Base-by-base conservation (phyloP, 176 grass and related monocot genomes). In the Eragrostis nindensis region DNA sequence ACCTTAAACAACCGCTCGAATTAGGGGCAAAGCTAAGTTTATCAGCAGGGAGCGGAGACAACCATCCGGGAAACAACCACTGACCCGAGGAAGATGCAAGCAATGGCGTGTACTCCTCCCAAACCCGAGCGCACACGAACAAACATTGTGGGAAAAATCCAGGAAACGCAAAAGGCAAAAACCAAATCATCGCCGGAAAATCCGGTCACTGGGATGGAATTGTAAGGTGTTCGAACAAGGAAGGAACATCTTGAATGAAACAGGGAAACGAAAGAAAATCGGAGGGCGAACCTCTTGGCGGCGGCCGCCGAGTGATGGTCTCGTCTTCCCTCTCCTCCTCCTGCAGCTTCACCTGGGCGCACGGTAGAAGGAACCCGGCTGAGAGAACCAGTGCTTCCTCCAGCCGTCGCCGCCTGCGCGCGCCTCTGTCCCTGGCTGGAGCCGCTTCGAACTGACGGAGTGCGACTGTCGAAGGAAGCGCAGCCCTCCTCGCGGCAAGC, bases 1-100 rank as follows among this genome's bases (percentile, higher is more conserved):
- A 47, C 54, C 63, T 84, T 80, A 89, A 80, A 89, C 61, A 75
- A 54, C 30, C 22, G 76, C 19, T 65, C 46, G 29, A 40, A 75
- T 43, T 45, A 82, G 64, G 46, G 43, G 11, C 8, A 11, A 68
- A 39, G 41, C 48, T 30, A 53, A 50, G n/a, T 46, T 43, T 40
- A 25, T 6, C 54, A 62, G 36, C 54, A 62, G 36, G 27, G 15
- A 9, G 65, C 54, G 45, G 85, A 27, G 11, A 32, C 32, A 36
- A 36, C 32, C 32, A 36, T 67, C n/a, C n/a, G n/a, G n/a, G n/a
- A n/a, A n/a, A n/a, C n/a, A n/a, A n/a, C n/a, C n/a, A n/a, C n/a
- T n/a, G n/a, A n/a, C n/a, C 49, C 62, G 21, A 79, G 24, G 45
- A 54, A 52, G 66, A 61, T 19, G 49, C 71, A 54, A 21, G 42